phyloP scores from a whole-genome alignment of 257 asterid genomes.

The Ilex aquifolium region DNA sequence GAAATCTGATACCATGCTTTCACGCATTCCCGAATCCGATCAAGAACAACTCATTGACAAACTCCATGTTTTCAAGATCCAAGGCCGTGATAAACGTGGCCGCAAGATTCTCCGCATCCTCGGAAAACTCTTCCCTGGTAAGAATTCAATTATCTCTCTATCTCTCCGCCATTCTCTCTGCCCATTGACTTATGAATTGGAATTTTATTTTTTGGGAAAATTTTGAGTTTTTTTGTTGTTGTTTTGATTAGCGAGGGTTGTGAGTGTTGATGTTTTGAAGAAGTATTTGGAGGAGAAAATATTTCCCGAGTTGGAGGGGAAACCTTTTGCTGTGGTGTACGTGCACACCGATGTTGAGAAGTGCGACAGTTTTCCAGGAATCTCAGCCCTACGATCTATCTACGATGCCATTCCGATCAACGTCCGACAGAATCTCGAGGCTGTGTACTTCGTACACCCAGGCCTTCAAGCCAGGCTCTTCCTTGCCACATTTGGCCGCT shows the following conservation, averaged over 20 bases:
- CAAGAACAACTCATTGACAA: slow-evolving; percentile 46
- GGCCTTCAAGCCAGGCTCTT: slow-evolving; percentile 72
- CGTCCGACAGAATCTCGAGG: slow-evolving; percentile 35
- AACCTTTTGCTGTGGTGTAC: slow-evolving; percentile 61
- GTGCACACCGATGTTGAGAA: slow-evolving; percentile 57
- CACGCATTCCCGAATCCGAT: slow-evolving; percentile 23
- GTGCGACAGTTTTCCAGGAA: slow-evolving; percentile 61
- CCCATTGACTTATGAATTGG: not conserved
- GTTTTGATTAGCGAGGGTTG: slow-evolving; percentile 39
- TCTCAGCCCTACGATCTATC: slow-evolving; percentile 43
- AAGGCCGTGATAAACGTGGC: slow-evolving; percentile 66
- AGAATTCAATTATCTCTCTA: not conserved
- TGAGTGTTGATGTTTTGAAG: slow-evolving; percentile 38
- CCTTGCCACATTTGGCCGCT: slow-evolving; percentile 70
- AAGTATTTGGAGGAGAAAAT: slow-evolving; percentile 59
- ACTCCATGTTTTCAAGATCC: slow-evolving; percentile 58
- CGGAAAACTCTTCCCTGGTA: slow-evolving; percentile 78
- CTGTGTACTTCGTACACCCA: slow-evolving; percentile 72
- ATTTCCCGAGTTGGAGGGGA: slow-evolving; percentile 34
- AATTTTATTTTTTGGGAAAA: no score
- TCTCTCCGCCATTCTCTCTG: not conserved
- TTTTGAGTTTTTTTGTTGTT: not conserved
- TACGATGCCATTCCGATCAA: slow-evolving; percentile 52
- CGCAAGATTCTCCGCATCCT: slow-evolving; percentile 51
- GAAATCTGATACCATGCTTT: slow-evolving; percentile 2